Percentiles rank a stretch among this genome's conserved stretches.
Evolutionary conservation across 2,329 filamentous ascomycete species (phyloP).

Genomic region (Orbilia ellipsospora): DNA sequence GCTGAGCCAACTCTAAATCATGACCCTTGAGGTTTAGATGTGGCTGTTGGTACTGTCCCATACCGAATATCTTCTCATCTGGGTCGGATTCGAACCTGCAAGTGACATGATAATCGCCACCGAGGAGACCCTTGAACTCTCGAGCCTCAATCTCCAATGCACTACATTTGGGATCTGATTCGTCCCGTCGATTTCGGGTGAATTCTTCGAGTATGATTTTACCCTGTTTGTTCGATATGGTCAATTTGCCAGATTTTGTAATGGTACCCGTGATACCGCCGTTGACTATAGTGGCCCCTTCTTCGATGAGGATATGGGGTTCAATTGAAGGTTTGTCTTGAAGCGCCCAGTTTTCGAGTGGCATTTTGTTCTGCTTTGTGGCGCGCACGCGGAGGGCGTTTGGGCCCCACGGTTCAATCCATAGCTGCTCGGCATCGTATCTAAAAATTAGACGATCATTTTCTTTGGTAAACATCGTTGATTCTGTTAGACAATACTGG

Average conservation of each 20-base stretch:
- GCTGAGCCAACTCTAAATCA: background rate
- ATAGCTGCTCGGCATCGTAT: slow-evolving; percentile 9
- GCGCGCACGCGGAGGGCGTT: slow-evolving; percentile 1
- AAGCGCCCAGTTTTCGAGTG: background rate
- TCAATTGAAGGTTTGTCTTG: background rate
- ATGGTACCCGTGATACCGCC: slow-evolving; percentile 1
- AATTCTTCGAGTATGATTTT: background rate
- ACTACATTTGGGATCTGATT: background rate
- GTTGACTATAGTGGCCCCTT: background rate
- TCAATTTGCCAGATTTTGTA: background rate
- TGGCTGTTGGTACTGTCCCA: slow-evolving; percentile 2
- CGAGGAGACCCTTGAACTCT: background rate
- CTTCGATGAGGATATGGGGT: background rate
- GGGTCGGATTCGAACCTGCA: slow-evolving; percentile 1
- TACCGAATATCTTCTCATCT: slow-evolving; percentile 4
- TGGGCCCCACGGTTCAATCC: slow-evolving; percentile 1
- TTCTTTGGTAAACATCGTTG: background rate
- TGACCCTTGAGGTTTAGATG: slow-evolving; percentile 1
- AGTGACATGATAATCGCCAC: background rate
- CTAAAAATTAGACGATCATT: background rate
- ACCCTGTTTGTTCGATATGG: background rate
- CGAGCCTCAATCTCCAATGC: background rate
- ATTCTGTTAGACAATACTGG: background rate
- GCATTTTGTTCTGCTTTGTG: slow-evolving; percentile 2
- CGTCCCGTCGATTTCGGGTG: slow-evolving; percentile 6